Base-by-base conservation (phyloP, 192 early-diverging fungal genomes). In the Coemansia sp. region DNA sequence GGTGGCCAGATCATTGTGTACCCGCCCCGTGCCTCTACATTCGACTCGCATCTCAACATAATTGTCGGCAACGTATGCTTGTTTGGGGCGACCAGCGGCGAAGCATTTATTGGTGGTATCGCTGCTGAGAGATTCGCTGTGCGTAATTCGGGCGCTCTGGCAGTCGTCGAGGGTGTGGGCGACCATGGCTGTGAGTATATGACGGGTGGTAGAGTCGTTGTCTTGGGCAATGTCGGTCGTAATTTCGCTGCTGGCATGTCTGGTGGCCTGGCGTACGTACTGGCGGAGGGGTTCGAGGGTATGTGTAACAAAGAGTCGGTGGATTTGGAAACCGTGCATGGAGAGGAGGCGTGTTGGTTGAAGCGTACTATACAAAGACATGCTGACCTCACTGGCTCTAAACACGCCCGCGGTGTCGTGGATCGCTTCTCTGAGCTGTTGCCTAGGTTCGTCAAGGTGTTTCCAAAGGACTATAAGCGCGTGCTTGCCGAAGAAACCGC, bases 141-240 rank as follows among this genome's bases (percentile, higher is more conserved):
- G 64, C 90, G 97, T 79, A 99, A 99, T 85, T 97, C 95, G n/a
- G 97, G 97, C 66, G 97, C 96, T 24, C 86, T 87, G 53, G 95
- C 95, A 46, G 96, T 99, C 7, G 92, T 95, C 40, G 97, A 99
- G 82, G 97, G 97, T 68, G 90, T 92, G 31, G 97, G 97, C 72
- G 97, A 99, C 87, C 97, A 99, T 79, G 97, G 96, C 63, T 98
- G 96, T 84, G 97, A 99, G 88, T 99, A 99, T 87, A 99, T 99
- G 97, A 99, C 97, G 8, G 97, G 97, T 52, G 97, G 97, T 52
- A 88, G 95, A 43, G 92, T 93, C 43, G 87, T 99, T 34, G 89
- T 99, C 38, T 86, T 99, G 8, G 97, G 96, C 70, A 62, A 63
- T 31, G 93, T 92, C 22, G 97, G 97, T 12, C 90, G 95, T 75